These are phyloP conservation scores for Alternaria angustiovoidea DNA, from an alignment of 2,329 filamentous ascomycete genomes.

Conservation along the genomic window DNA sequence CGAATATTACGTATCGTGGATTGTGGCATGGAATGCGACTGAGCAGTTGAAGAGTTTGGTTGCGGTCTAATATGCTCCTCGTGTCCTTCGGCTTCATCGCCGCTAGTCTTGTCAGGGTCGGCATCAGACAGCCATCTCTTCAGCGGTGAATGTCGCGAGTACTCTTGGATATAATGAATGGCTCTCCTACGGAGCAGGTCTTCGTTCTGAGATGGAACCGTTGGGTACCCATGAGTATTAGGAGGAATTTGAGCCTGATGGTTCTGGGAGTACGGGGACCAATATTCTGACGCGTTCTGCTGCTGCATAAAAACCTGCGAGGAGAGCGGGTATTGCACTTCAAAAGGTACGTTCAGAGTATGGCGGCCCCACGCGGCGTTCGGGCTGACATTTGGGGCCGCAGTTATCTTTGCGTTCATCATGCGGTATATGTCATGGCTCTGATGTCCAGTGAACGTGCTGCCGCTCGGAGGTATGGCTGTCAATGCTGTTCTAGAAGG, in stretches of 20 bases:
- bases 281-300: background rate
- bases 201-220: conserved; percentile 14
- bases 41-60: background rate
- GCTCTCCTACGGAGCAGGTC: conserved; percentile 25
- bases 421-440: conserved; percentile 26
- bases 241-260: background rate
- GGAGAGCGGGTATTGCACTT: conserved; percentile 4
- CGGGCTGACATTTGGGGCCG: conserved; percentile 1
- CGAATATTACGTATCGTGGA: background rate
- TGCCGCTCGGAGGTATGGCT: conserved; percentile 15
- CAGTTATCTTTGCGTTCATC: conserved; percentile 19
- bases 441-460: conserved; percentile 22
- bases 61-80: background rate
- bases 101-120: conserved; percentile 14
- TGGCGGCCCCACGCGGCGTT: background rate
- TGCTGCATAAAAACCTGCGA: conserved; percentile 10
- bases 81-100: conserved; percentile 7
- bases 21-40: background rate
- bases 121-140: conserved; percentile 17
- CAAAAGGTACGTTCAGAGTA: conserved; percentile 12
- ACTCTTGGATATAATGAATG: conserved; percentile 22
- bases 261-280: conserved; percentile 5
- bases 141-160: conserved; percentile 12
- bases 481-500: conserved; percentile 11
- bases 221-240: background rate